phyloP scores from a whole-genome alignment of 2,329 filamentous ascomycete genomes.

The Penicillium sclerotigenum region DNA sequence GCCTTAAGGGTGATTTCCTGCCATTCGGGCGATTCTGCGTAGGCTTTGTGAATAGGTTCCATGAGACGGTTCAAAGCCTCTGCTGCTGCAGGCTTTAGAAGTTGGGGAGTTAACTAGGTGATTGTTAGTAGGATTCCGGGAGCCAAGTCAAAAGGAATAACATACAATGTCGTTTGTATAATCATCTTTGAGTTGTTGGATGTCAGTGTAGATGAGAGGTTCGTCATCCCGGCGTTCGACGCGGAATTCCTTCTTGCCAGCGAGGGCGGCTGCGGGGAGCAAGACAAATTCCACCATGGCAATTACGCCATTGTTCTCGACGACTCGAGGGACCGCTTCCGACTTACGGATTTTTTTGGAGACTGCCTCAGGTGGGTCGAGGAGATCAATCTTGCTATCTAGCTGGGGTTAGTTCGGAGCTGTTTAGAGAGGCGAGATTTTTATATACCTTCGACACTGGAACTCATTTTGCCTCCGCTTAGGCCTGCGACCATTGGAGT shows the following conservation, averaged over 20 bases:
- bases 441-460: slow-evolving; percentile 52
- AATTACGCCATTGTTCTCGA: slow-evolving; percentile 83
- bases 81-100: slow-evolving; percentile 79
- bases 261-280: slow-evolving; percentile 59
- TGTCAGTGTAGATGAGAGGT: slow-evolving; percentile 72
- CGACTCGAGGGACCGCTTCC: slow-evolving; percentile 67
- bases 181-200: slow-evolving; percentile 74
- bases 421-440: neutral
- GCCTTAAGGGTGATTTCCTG: slow-evolving; percentile 72
- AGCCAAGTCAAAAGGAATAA: slow-evolving; percentile 18
- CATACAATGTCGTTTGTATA: slow-evolving; percentile 73
- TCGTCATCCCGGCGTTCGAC: slow-evolving; percentile 67
- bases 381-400: slow-evolving; percentile 71
- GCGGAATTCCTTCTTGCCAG: slow-evolving; percentile 59
- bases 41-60: slow-evolving; percentile 72
- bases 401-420: slow-evolving; percentile 1
- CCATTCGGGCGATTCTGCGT: slow-evolving; percentile 71
- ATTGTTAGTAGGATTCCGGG: slow-evolving; percentile 3
- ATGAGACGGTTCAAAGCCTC: slow-evolving; percentile 61
- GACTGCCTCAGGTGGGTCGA: slow-evolving; percentile 72
- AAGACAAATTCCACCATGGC: slow-evolving; percentile 85
- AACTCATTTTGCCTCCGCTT: slow-evolving; percentile 79
- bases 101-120: slow-evolving; percentile 72
- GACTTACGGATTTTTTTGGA: slow-evolving; percentile 84
- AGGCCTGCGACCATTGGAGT: slow-evolving; percentile 92